Percentiles rank a stretch among this genome's conserved stretches.
These are phyloP conservation scores for Gryganskiella cystojenkinii DNA, from an alignment of 192 early-diverging fungal species.

Conservation along the genomic window DNA sequence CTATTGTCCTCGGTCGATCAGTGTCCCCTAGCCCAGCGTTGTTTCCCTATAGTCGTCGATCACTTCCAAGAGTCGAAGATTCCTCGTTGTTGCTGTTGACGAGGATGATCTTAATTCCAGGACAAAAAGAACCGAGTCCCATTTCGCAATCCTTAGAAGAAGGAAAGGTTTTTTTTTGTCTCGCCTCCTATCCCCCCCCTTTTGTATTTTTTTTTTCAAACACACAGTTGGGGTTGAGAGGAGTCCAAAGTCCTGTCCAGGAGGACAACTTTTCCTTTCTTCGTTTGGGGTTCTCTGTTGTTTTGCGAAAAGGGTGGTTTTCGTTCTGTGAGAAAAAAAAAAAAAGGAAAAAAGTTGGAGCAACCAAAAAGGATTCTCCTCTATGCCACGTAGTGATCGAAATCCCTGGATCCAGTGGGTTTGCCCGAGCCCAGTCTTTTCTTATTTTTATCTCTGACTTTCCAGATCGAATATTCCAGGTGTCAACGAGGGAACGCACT, in stretches of 20 bases:
- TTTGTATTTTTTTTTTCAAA: too few species aligned
- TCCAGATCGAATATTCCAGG: conserved; percentile 31
- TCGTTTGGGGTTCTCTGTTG: background rate
- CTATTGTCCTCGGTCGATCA: too few species aligned
- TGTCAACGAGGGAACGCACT: conserved; percentile 54
- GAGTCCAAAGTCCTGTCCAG: background rate
- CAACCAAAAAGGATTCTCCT: background rate
- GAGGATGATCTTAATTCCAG: too few species aligned
- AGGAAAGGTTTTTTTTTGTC: too few species aligned
- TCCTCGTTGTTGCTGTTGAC: too few species aligned
- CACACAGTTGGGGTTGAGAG: too few species aligned
- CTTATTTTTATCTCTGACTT: background rate
- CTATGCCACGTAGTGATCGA: background rate
- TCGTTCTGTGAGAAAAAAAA: background rate
- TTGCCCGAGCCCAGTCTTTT: background rate
- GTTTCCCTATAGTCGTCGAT: too few species aligned
- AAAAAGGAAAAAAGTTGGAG: conserved; percentile 1
- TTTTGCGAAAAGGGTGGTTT: background rate
- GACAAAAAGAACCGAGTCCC: too few species aligned
- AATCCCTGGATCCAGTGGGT: background rate
- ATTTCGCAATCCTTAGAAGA: too few species aligned
- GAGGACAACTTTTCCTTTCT: background rate
- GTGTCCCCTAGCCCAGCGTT: too few species aligned
- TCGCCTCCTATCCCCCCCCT: too few species aligned
- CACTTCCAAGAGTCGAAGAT: too few species aligned